Base-by-base conservation (phyloP, 108 stramenopile genomes). In the Conticribra weissflogii region DNA sequence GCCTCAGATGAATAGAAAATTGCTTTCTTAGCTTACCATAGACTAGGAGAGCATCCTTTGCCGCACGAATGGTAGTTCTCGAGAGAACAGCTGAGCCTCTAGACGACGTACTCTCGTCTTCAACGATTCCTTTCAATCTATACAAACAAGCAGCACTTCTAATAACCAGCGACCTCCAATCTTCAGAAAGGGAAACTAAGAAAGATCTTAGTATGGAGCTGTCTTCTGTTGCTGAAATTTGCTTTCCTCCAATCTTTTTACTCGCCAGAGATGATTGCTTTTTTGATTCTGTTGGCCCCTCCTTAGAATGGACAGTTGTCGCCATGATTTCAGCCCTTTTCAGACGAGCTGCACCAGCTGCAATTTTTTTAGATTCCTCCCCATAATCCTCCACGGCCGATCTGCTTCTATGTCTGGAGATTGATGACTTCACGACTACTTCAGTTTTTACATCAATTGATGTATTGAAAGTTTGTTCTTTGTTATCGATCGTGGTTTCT, bases 131-230 rank as follows among this genome's bases (percentile, higher is more conserved):
- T 50, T 79, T 81, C 3, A 93, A 70, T 22, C 92, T 82, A 71
- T 87, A 93, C 12, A 90, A 69, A 41, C 86, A 87, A 7, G 92
- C 92, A 23, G 73, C 79, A 54, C 83, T 82, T 36, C 92, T 87
- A 58, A 93, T 87, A 1, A 83, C 89, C 44, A 93, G 66, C 15
- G 85, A 83, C 63, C 92, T 82, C 89, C 89, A 93, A 76, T 93
- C 89, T 29, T 87, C 83, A 29, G 76, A 78, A 2, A 86, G 56
- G 32, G 74, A 86, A 16, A 93, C 66, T 22, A 93, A 61, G 24
- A 90, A 72, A 32, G 79, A 79, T 17, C 86, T 76, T 22, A 88
- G 27, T 18, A 71, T 70, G n/a, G 81, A 78, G 30, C 86, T 46
- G 51, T 81, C 78, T 0, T 58, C 54, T 2, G 49, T 54, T 12